Base-by-base conservation (phyloP, 495 filamentous ascomycete species). In the Cryomyces antarcticus region DNA sequence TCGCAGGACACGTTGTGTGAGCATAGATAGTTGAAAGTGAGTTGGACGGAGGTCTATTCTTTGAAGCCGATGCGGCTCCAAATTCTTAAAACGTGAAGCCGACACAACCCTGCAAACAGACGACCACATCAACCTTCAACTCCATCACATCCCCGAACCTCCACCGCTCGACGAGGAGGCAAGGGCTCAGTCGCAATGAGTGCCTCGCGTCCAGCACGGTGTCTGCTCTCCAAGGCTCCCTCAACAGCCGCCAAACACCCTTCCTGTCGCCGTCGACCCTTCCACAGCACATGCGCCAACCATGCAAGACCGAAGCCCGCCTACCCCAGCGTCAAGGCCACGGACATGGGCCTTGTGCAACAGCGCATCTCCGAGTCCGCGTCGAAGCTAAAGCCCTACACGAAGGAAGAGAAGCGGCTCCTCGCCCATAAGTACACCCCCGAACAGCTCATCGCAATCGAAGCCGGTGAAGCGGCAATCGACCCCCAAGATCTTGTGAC, bases 401-500 rank as follows among this genome's bases (percentile, higher is more conserved):
- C 76, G 4, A 58, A 65, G 38, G 69, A 74, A 35, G 80, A 95
- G 55, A 70, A 77, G 51, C 67, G 64, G 11, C 50, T 59, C 11
- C 67, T 96, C 33, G 50, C 57, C 30, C 63, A 73, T 49, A 64
- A 68, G 45, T 96, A 93, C 66, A 80, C 81, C 5, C 69, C 77
- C 10, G 70, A 76, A 47, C 89, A 97, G 61, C 65, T 94, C 46
- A 67, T 65, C n/a, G 82, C 85, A 38, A 75, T 97, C 60, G 68
- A 85, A 60, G 84, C 80, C 41, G 89, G 80, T 46, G 89, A 97
- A 60, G 67, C 69, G 7, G 74, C 82, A 45, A 80, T 97, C 60
- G 71, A 82, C 59, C 71, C 78, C 11, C 61, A 70, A 46, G 84
- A 97, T 59, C 59, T 96, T 54, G 70, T 73, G 6, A 69, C 74